phyloP scores from a whole-genome alignment of 2,329 filamentous ascomycete genomes.

The Scolecobasidium constrictum region DNA sequence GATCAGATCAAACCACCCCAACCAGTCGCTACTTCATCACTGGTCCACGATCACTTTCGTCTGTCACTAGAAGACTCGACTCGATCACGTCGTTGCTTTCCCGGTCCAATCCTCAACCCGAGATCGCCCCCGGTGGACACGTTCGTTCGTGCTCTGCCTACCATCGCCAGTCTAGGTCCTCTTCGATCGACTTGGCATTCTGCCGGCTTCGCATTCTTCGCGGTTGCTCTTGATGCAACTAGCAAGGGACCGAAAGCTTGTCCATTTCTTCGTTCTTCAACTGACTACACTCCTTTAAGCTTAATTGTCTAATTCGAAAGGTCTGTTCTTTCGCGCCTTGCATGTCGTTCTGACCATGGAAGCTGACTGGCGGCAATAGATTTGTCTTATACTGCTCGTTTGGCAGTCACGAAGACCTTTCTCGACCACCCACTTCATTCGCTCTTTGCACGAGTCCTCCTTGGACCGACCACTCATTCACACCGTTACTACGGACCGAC shows the following conservation, averaged over 20 bases:
- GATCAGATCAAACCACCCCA: no score
- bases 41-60: no score
- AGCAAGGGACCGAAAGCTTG: conserved; percentile 25
- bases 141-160: conserved; percentile 43
- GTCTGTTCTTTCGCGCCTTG: conserved; percentile 20
- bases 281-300: conserved; percentile 25
- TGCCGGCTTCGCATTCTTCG: conserved; percentile 23
- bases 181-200: conserved; percentile 19
- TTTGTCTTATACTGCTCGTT: no score
- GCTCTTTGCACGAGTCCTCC: conserved; percentile 40
- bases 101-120: no score
- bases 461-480: conserved; percentile 41
- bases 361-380: conserved; percentile 21
- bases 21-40: no score
- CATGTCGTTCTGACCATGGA: conserved; percentile 22
- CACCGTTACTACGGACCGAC: conserved; percentile 25
- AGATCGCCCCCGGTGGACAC: conserved; percentile 31
- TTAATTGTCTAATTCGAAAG: conserved; percentile 39
- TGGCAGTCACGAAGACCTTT: conserved; percentile 16
- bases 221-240: conserved; percentile 32
- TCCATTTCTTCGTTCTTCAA: conserved; percentile 22
- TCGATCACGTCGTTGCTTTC: no score
- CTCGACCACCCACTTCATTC: conserved; percentile 49
- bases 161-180: conserved; percentile 21
- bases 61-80: no score